phyloP scores from a whole-genome alignment of 208 protist genomes.

The Zelonia costaricensis region DNA sequence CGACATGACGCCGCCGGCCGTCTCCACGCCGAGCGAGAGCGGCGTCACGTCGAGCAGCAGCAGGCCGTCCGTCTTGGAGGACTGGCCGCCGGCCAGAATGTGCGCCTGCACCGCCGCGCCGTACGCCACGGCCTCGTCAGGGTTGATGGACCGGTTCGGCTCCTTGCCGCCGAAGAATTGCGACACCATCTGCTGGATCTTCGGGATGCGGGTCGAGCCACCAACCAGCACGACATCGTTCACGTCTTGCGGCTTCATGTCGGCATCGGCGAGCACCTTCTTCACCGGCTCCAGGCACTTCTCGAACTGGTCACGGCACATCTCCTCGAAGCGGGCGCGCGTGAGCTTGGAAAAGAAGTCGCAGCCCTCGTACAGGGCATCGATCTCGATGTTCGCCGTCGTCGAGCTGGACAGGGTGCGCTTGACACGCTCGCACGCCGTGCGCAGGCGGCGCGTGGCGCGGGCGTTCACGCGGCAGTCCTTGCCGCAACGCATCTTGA shows the following conservation, averaged over 20 bases:
- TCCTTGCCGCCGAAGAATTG: constrained; percentile 96
- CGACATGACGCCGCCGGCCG: constrained; percentile 96
- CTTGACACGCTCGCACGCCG: constrained; percentile 96
- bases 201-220: constrained; percentile 98
- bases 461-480: constrained; percentile 73
- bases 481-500: constrained; percentile 88
- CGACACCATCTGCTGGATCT: constrained; percentile 96
- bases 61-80: constrained; percentile 72
- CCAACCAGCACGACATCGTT: constrained; percentile 96
- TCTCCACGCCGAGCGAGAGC: constrained; percentile 95
- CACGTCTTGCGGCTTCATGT: constrained; percentile 86
- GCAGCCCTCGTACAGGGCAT: constrained; percentile 96
- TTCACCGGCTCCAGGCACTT: constrained; percentile 82
- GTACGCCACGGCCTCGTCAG: constrained; percentile 94
- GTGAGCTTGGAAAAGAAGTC: constrained; percentile 98
- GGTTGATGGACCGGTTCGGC: constrained; percentile 94
- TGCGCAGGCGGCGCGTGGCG: constrained; percentile 83
- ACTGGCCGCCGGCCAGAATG: constrained; percentile 86
- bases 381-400: constrained; percentile 96
- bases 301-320: constrained; percentile 92
- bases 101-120: constrained; percentile 97
- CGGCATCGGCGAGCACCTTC: constrained; percentile 88
- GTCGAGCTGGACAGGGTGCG: constrained; percentile 95
- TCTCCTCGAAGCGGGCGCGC: constrained; percentile 98
- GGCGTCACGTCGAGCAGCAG: constrained; percentile 91